Evolutionary conservation across 345 rosid genomes (phyloP).

Genomic region (Gossypium stocksii): DNA sequence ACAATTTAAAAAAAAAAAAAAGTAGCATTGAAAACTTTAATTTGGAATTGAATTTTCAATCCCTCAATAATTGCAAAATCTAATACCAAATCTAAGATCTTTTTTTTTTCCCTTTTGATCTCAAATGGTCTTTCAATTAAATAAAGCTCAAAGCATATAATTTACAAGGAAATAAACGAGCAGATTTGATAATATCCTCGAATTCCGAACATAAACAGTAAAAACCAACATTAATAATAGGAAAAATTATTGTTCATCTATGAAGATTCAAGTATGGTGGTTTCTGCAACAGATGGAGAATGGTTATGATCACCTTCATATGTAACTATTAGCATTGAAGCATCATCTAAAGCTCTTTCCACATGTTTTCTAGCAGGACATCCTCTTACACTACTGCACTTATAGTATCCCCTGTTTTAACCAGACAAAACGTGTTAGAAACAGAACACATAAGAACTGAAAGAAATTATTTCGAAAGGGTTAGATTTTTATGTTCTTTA

Average conservation of each 20-base stretch:
- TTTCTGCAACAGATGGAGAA: constrained; percentile 54
- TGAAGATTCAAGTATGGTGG: constrained; percentile 80
- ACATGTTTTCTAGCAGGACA: constrained; percentile 98
- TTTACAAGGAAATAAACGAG: constrained; percentile 27
- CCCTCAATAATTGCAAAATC: constrained; percentile 19
- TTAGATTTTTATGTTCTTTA: constrained; percentile 9
- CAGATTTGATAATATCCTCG: background rate
- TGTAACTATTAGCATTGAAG: constrained; percentile 74
- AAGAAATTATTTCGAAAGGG: no score
- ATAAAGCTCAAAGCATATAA: background rate
- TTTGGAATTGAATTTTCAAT: background rate
- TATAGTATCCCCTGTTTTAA: constrained; percentile 79
- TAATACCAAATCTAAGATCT: constrained; percentile 41
- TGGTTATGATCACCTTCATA: constrained; percentile 96
- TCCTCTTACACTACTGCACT: constrained; percentile 91
- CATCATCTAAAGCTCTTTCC: constrained; percentile 84
- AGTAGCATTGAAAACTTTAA: background rate
- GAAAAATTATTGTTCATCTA: constrained; percentile 15
- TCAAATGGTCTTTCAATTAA: background rate
- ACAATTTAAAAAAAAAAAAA: background rate
- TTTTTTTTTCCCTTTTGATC: background rate
- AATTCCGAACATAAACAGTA: background rate
- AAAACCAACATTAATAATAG: background rate
- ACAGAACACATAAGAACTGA: background rate
- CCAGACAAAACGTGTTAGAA: constrained; percentile 5